Percentiles rank a stretch among this genome's conserved stretches.
Evolutionary conservation across 2,329 filamentous ascomycete species (phyloP).

Genomic region (Talaromyces marneffei): DNA sequence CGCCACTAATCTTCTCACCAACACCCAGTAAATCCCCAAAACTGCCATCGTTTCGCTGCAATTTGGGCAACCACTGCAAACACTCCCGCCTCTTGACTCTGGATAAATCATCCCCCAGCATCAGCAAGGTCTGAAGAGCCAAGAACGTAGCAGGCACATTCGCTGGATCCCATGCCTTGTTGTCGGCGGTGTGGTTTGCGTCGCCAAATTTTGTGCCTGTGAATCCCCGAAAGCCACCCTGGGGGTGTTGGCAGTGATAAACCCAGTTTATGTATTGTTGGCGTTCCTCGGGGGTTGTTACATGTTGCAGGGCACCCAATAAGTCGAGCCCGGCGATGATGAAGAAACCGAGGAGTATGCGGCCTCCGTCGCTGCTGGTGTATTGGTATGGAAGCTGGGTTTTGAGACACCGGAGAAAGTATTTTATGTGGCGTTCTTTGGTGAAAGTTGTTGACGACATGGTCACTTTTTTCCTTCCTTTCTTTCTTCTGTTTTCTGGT

Average conservation of each 20-base stretch:
- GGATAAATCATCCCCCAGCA: slow-evolving; percentile 57
- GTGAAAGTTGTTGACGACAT: slow-evolving; percentile 28
- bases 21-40: slow-evolving; percentile 77
- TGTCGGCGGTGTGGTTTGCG: slow-evolving; percentile 44
- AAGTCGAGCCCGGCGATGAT: slow-evolving; percentile 79
- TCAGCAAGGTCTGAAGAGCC: slow-evolving; percentile 67
- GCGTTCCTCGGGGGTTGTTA: slow-evolving; percentile 50
- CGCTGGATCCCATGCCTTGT: slow-evolving; percentile 62
- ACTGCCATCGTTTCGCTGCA: slow-evolving; percentile 81
- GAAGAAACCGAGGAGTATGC: slow-evolving; percentile 85
- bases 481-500: background rate
- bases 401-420: slow-evolving; percentile 85
- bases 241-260: slow-evolving; percentile 75
- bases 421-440: slow-evolving; percentile 69
- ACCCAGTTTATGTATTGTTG: slow-evolving; percentile 66
- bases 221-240: slow-evolving; percentile 83
- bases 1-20: slow-evolving; percentile 61
- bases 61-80: slow-evolving; percentile 63
- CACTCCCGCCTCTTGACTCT: slow-evolving; percentile 63
- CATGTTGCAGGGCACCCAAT: slow-evolving; percentile 57
- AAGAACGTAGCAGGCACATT: slow-evolving; percentile 88
- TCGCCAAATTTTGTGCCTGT: slow-evolving; percentile 59
- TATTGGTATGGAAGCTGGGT: slow-evolving; percentile 75
- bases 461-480: background rate
- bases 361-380: slow-evolving; percentile 81